A percentile compares a stretch with the other conserved stretches of the same genome.
phyloP scores from a whole-genome alignment of 140 eudicot genomes.

The Ambrosia hybrid region DNA sequence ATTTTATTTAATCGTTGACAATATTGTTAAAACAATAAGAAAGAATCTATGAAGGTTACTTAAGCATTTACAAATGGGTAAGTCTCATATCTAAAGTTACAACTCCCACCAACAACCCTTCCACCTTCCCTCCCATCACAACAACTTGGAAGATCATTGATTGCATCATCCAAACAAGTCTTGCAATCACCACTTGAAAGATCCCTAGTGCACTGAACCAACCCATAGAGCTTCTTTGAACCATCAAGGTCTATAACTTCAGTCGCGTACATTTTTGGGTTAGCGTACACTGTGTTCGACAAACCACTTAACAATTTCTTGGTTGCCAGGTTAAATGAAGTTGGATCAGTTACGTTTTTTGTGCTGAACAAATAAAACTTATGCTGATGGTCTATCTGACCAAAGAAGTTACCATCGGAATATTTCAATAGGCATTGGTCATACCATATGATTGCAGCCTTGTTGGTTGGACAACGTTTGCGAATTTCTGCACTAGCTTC shows the following conservation, averaged over 20 bases:
- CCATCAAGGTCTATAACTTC: slow-evolving; percentile 25
- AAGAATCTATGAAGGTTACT: not conserved
- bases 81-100: slow-evolving; percentile 43
- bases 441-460: slow-evolving; percentile 41
- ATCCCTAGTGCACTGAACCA: slow-evolving; percentile 52
- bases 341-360: slow-evolving; percentile 31
- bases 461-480: slow-evolving; percentile 37
- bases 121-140: slow-evolving; percentile 42
- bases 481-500: slow-evolving; percentile 36
- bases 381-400: slow-evolving; percentile 26
- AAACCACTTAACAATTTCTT: slow-evolving; percentile 25
- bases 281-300: slow-evolving; percentile 15
- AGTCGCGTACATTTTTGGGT: slow-evolving; percentile 32
- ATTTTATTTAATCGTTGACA: not conserved
- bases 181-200: slow-evolving; percentile 43
- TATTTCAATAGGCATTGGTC: slow-evolving; percentile 44
- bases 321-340: slow-evolving; percentile 15
- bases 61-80: slow-evolving; percentile 23
- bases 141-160: slow-evolving; percentile 34
- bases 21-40: not conserved
- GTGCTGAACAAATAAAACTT: slow-evolving; percentile 20
- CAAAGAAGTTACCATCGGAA: slow-evolving; percentile 34
- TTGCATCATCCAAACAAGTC: slow-evolving; percentile 42
- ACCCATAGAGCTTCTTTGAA: slow-evolving; percentile 32
- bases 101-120: slow-evolving; percentile 42